A percentile compares a stretch with the other conserved stretches of the same genome.
phyloP scores from a whole-genome alignment of 805 yeast species.

The Clavispora asparagi region DNA sequence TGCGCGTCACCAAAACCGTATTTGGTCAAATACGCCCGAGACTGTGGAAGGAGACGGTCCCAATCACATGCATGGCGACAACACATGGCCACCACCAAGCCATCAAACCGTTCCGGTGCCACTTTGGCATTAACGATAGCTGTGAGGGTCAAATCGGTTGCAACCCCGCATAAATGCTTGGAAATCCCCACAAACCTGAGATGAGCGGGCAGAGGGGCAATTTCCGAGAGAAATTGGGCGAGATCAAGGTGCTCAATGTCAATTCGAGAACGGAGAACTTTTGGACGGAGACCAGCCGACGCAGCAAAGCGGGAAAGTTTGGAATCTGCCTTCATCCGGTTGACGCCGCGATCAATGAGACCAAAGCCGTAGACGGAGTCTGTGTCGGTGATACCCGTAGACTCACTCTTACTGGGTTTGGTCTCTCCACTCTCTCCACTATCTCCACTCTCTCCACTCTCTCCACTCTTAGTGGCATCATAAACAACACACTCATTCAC shows the following conservation, averaged over 20 bases:
- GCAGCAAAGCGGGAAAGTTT: conserved; percentile 31
- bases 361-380: conserved; percentile 43
- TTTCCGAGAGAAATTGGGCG: conserved; percentile 35
- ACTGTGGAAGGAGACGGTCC: conserved; percentile 46
- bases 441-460: no score
- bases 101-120: conserved; percentile 31
- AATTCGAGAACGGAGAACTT: conserved; percentile 50
- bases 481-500: conserved; percentile 36
- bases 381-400: no score
- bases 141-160: conserved; percentile 78
- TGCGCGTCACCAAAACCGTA: conserved; percentile 27
- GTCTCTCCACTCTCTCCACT: no score
- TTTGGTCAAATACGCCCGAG: conserved; percentile 33
- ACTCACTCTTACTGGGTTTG: no score
- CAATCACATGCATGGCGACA: conserved; percentile 81
- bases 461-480: conserved; percentile 12
- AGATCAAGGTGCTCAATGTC: conserved; percentile 76
- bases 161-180: conserved; percentile 90
- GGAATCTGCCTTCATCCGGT: conserved; percentile 71
- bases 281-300: conserved; percentile 16
- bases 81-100: conserved; percentile 84
- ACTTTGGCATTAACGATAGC: conserved; percentile 44
- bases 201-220: conserved; percentile 12
- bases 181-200: conserved; percentile 57
- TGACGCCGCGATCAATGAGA: conserved; percentile 71